Base-by-base conservation (phyloP, 2,329 filamentous ascomycete genomes). In the Epichloe festucae region DNA sequence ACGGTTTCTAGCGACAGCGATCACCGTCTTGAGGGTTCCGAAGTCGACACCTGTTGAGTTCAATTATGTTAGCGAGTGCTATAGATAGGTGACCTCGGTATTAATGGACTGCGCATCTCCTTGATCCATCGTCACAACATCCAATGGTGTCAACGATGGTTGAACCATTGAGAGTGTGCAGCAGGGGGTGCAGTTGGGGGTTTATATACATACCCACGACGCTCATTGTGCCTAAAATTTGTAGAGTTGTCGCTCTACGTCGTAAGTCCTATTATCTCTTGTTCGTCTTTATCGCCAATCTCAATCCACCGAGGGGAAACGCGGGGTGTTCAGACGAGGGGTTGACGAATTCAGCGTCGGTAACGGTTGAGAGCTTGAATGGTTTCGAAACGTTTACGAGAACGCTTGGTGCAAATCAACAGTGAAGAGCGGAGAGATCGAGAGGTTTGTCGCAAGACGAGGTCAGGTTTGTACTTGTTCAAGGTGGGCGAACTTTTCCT, bases 1-100 rank as follows among this genome's bases (percentile, higher is more conserved):
- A 70, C 94, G 90, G 74, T 97, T 97, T 71, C 93, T 84, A 68
- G 93, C 93, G 71, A 97, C 91, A 69, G 91, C 91, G 73, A 97
- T 87, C 67, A 95, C 90, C 69, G 91, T 95, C 81, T 94, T 95
- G 70, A 95, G 83, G 61, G 89, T 89, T 76, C 91, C 91, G 75
- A 97, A 85, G 81, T 97, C 91, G 72, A 95, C 82, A 73, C 89
- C 89, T 80, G 51, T 12, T 39, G 12, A 41, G 21, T 19, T 3
- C 5, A 36, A 2, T 4, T 6, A n/a, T 40, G 55, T 64, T 56
- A 57, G 50, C 45, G 41, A 53, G 8, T 35, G 21, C 35, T 46
- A 11, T 10, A 27, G n/a, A 17, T 15, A 39, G 38, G 48, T 15
- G 52, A 44, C n/a, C 21, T 39, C 31, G 23, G n/a, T 41, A 4